Evolutionary conservation across 768 basidiomycete species (phyloP).

Genomic region (Rhizopogon rudus): DNA sequence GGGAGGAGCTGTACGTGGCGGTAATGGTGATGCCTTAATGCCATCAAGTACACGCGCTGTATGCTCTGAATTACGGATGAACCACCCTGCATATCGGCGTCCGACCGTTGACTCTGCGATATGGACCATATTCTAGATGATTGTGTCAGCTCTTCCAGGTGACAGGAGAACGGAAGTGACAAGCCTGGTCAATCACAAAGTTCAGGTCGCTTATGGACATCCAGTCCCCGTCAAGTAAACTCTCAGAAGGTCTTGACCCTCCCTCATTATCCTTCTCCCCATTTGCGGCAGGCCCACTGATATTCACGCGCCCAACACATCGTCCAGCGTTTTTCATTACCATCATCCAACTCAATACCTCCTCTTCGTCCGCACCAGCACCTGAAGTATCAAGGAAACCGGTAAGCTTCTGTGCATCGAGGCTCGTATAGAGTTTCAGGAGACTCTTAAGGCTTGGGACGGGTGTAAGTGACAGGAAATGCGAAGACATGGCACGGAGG

Average conservation of each 20-base stretch:
- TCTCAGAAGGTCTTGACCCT: conserved; percentile 11
- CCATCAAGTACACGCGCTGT: conserved; percentile 84
- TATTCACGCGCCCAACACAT: conserved; percentile 46
- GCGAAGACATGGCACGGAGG: conserved; percentile 76
- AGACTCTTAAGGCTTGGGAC: conserved; percentile 87
- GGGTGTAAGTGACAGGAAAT: conserved; percentile 68
- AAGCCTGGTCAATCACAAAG: conserved; percentile 90
- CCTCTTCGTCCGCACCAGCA: conserved; percentile 72
- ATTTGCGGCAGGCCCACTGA: conserved; percentile 47
- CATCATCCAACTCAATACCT: conserved; percentile 96
- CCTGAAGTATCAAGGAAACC: conserved; percentile 65
- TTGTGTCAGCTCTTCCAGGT: not conserved
- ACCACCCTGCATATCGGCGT: conserved; percentile 93
- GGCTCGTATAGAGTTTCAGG: conserved; percentile 91
- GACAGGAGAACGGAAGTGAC: conserved; percentile 16
- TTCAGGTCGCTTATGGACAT: conserved; percentile 92
- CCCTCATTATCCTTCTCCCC: conserved; percentile 31
- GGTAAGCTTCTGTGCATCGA: conserved; percentile 88
- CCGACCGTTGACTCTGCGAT: conserved; percentile 94
- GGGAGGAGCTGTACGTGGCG: conserved; percentile 14
- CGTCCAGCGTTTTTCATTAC: conserved; percentile 87
- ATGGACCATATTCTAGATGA: conserved; percentile 85
- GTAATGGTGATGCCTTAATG: conserved; percentile 55
- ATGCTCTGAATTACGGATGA: conserved; percentile 93
- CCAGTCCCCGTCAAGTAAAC: conserved; percentile 79